Evolutionary conservation across 176 grass and related monocot species (phyloP).

Genomic region (Triticum aestivum): IWGSC_CS_RefSeq_v2.1 NC_057802.1:9053078-9053577

Average conservation of each 20-base stretch:
- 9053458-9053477: neutral
- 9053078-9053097: too few species aligned
- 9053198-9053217: neutral
- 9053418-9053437: too few species aligned
- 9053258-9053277: neutral
- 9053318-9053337: neutral
- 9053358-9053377: neutral
- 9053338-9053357: neutral
- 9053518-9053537: too few species aligned
- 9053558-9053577: neutral
- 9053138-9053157: neutral
- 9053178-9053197: neutral
- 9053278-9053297: neutral
- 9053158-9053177: neutral
- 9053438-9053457: too few species aligned
- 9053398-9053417: too few species aligned
- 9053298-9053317: neutral
- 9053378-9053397: neutral
- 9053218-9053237: neutral
- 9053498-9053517: too few species aligned
- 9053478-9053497: too few species aligned
- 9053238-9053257: neutral
- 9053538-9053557: neutral
- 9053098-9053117: too few species aligned
- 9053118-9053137: too few species aligned